Percentiles rank a stretch among this genome's conserved stretches.
phyloP scores from a whole-genome alignment of 1,284 basidiomycete species.

The Sanghuangporus baumii region DNA sequence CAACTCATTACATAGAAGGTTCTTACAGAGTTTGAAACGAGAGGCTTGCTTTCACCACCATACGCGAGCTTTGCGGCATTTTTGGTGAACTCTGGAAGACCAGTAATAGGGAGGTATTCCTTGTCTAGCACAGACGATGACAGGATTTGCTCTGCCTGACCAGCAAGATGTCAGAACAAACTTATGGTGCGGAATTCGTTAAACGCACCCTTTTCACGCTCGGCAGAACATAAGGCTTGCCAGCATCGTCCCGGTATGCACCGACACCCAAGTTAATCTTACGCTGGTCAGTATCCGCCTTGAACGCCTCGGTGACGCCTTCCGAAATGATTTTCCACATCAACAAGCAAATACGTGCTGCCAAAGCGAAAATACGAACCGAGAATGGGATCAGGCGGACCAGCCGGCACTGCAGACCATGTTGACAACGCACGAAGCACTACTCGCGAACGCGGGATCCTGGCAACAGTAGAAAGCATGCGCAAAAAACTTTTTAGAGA shows the following conservation, averaged over 20 bases:
- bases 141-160: conserved; percentile 78
- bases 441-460: conserved; percentile 28
- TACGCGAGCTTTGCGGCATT: conserved; percentile 91
- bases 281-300: conserved; percentile 83
- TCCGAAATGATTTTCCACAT: conserved; percentile 13
- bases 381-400: conserved; percentile 92
- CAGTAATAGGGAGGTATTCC: conserved; percentile 97
- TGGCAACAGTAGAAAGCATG: conserved; percentile 26
- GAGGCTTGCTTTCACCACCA: conserved; percentile 72
- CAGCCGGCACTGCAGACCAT: conserved; percentile 82
- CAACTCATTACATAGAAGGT: conserved; percentile 6
- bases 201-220: conserved; percentile 77
- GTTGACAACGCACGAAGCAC: conserved; percentile 49
- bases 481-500: conserved; percentile 28
- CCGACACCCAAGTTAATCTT: conserved; percentile 99
- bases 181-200: background rate
- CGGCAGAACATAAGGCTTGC: conserved; percentile 92
- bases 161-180: background rate
- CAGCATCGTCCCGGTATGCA: conserved; percentile 89
- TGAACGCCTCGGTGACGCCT: conserved; percentile 93
- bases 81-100: conserved; percentile 83
- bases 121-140: conserved; percentile 77
- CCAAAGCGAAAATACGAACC: conserved; percentile 44
- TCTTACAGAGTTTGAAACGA: conserved; percentile 74
- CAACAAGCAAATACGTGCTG: background rate